Conservation (phyloP, 352 stramenopile species). For the Globisporangium paddicum region DNA sequence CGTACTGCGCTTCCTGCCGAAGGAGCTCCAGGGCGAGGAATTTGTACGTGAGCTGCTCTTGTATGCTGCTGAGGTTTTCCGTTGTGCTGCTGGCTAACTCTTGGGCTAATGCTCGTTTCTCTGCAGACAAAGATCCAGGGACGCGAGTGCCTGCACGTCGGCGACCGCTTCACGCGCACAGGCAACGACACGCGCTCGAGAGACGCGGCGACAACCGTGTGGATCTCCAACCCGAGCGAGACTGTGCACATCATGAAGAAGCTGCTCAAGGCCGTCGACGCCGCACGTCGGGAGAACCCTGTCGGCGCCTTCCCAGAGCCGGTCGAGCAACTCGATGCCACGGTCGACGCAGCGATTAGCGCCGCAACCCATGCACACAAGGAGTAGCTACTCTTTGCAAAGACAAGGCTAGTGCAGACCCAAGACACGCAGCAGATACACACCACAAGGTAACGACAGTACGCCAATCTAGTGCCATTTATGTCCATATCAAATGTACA, state of each 20-base stretch:
- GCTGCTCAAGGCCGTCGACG: constrained; percentile 76
- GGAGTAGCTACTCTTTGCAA: background rate
- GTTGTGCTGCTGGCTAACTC: background rate
- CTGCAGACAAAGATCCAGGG: constrained; percentile 55
- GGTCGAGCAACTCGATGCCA: constrained; percentile 36
- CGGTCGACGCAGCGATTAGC: constrained; percentile 60
- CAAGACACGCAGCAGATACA: background rate
- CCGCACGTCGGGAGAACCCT: constrained; percentile 24
- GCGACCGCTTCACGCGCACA: constrained; percentile 88
- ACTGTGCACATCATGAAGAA: constrained; percentile 94
- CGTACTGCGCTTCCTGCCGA: constrained; percentile 64
- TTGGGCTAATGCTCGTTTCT: background rate
- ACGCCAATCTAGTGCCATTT: too few species aligned
- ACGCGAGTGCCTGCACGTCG: constrained; percentile 93
- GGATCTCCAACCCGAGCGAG: constrained; percentile 94
- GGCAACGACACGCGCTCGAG: constrained; percentile 92
- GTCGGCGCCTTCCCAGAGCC: background rate
- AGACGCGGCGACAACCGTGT: constrained; percentile 91
- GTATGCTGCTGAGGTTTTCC: too few species aligned
- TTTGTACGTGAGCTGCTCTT: constrained; percentile 37
- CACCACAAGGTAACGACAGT: constrained; percentile 4
- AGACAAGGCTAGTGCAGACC: background rate
- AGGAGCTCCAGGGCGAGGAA: constrained; percentile 70
- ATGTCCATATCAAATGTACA: background rate
- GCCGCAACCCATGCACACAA: constrained; percentile 37